Conservation (phyloP, 257 asterid species). For the Penstemon newberryi region DNA sequence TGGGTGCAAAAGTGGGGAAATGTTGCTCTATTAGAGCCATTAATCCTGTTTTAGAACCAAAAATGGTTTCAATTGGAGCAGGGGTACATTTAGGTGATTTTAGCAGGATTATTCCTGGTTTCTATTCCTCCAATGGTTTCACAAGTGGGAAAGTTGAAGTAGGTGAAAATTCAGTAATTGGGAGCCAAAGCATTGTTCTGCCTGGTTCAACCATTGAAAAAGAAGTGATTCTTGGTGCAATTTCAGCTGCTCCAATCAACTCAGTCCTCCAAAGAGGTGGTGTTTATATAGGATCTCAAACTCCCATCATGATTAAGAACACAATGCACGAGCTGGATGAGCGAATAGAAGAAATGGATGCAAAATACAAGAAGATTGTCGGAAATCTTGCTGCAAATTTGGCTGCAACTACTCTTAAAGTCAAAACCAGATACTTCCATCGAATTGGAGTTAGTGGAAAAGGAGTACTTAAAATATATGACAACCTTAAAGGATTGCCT, state of each 20-base stretch:
- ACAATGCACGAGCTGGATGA: conserved; percentile 67
- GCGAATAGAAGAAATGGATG: conserved; percentile 86
- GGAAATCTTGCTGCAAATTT: conserved; percentile 77
- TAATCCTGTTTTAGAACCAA: conserved; percentile 65
- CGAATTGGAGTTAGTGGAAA: conserved; percentile 71
- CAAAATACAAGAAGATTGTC: conserved; percentile 65
- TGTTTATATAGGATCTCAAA: conserved; percentile 70
- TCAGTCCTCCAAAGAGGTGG: conserved; percentile 73
- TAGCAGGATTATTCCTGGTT: conserved; percentile 66
- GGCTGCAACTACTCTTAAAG: conserved; percentile 82
- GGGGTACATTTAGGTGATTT: conserved; percentile 91
- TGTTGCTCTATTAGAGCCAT: conserved; percentile 80
- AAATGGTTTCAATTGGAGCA: conserved; percentile 49
- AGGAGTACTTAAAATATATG: conserved; percentile 55
- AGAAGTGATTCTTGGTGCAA: conserved; percentile 80
- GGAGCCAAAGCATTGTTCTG: conserved; percentile 81
- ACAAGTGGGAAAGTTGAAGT: conserved; percentile 52
- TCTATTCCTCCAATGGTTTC: conserved; percentile 57
- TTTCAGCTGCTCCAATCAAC: conserved; percentile 66
- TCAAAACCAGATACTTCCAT: conserved; percentile 69
- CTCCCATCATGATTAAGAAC: conserved; percentile 74
- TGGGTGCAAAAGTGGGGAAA: conserved; percentile 73
- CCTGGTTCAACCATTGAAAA: conserved; percentile 65
- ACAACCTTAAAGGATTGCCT: conserved; percentile 60
- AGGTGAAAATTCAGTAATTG: conserved; percentile 63